A percentile compares a stretch with the other conserved stretches of the same genome.
phyloP scores from a whole-genome alignment of 306 rosid species.

The Erythrophleum fordii region DNA sequence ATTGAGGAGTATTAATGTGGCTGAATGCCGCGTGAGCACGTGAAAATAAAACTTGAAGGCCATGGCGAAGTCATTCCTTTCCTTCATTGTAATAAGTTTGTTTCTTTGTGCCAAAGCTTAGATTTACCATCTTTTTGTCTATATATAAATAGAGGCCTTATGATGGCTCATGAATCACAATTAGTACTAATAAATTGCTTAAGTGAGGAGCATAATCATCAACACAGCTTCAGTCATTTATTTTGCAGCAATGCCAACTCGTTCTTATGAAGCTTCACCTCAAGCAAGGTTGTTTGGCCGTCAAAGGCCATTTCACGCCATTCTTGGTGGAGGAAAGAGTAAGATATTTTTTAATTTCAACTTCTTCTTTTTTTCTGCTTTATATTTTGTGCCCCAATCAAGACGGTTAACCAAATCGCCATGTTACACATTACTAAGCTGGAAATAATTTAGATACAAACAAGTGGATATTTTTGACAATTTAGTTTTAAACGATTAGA shows the following conservation, averaged over 20 bases:
- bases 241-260: conserved; percentile 41
- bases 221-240: conserved; percentile 29
- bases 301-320: conserved; percentile 43
- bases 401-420: no score
- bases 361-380: neutral
- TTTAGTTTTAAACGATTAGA: no score
- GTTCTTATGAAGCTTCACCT: conserved; percentile 9
- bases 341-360: neutral
- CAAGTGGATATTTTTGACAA: no score
- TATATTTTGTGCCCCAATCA: neutral
- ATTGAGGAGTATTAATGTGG: neutral
- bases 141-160: neutral
- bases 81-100: conserved; percentile 33
- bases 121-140: conserved; percentile 19
- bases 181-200: conserved; percentile 13
- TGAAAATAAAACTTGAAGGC: conserved; percentile 49
- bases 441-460: no score
- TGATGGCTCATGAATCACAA: conserved; percentile 11
- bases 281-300: conserved; percentile 35
- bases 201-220: neutral
- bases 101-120: conserved; percentile 57
- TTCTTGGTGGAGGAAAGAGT: conserved; percentile 65
- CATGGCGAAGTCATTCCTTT: conserved; percentile 67
- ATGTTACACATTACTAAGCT: no score
- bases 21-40: conserved; percentile 31